These are phyloP conservation scores for Kentomonas sorsogonicus DNA, from an alignment of 208 protist genomes.

Conservation along the genomic window DNA sequence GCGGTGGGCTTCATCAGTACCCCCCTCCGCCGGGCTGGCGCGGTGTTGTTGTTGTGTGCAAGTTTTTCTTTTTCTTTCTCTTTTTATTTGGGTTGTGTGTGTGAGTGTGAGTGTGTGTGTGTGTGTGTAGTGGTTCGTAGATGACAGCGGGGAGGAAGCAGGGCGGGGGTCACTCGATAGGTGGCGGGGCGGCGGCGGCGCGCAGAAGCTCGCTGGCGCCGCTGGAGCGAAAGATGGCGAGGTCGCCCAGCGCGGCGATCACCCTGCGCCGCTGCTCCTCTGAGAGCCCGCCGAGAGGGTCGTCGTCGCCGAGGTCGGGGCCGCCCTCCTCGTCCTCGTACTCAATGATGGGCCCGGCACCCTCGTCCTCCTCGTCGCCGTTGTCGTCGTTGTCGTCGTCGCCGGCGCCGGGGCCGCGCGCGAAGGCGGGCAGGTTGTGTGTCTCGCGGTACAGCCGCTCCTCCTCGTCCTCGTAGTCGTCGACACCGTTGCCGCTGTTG, in stretches of 20 bases:
- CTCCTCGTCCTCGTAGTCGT: slow-evolving; percentile 14
- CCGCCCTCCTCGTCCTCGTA: slow-evolving; percentile 20
- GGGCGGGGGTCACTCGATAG: too few relatives aligned
- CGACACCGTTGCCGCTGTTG: too few relatives aligned
- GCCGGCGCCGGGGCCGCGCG: slow-evolving; percentile 15
- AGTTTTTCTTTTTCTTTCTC: too few relatives aligned
- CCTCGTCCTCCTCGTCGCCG: slow-evolving; percentile 4
- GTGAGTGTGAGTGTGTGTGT: too few relatives aligned
- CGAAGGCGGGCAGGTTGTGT: slow-evolving; percentile 26
- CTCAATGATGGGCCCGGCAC: too few relatives aligned
- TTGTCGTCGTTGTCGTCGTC: slow-evolving; percentile 13
- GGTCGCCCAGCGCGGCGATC: slow-evolving; percentile 48
- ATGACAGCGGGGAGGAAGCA: too few relatives aligned
- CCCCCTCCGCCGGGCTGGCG: too few relatives aligned
- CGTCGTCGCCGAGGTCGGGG: slow-evolving; percentile 27
- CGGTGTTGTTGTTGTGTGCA: too few relatives aligned
- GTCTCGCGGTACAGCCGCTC: slow-evolving; percentile 12
- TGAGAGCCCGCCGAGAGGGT: slow-evolving; percentile 32
- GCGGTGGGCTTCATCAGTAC: too few relatives aligned
- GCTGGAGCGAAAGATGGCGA: slow-evolving; percentile 55
- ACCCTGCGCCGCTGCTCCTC: slow-evolving; percentile 43
- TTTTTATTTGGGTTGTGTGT: too few relatives aligned
- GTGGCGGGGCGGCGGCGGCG: too few relatives aligned
- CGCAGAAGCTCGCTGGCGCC: slow-evolving; percentile 17
- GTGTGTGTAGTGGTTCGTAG: too few relatives aligned